Base-by-base conservation (phyloP, 345 rosid genomes). In the Lepidium didymum region DNA sequence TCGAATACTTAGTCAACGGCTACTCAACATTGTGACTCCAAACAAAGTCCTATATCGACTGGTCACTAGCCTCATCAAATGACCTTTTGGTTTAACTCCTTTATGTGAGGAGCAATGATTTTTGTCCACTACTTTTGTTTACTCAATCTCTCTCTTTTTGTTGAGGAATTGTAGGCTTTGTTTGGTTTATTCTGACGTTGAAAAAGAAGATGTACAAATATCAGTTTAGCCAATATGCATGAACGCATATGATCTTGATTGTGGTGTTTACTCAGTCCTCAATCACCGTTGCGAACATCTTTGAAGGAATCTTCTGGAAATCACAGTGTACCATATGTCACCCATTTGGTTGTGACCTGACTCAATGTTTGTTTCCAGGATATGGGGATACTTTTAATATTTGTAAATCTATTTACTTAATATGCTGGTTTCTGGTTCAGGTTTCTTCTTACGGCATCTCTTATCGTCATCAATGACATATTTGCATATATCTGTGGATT, bases 361-460 rank as follows among this genome's bases (percentile, higher is more conserved):
- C n/a, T 33, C 21, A 7, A 18, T 46, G 16, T 49, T 36, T 49
- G 19, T 12, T n/a, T n/a, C n/a, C n/a, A n/a, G n/a, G n/a, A n/a
- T n/a, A n/a, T n/a, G n/a, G n/a, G n/a, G n/a, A n/a, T n/a, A n/a
- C n/a, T n/a, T n/a, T n/a, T n/a, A n/a, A 57, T 64, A 2, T 46
- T 66, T 63, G 21, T 6, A 54, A 61, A 37, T 42, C 47, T 71
- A n/a, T 21, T 54, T 54, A 46, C 40, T 29, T 56, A 21, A 40
- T n/a, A 42, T 56, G 57, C 59, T 56, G 16, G 45, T 21, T 15
- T 52, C 21, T 61, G n/a, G 10, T 80, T 63, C 79, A 92, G 96
- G 97, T 92, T 92, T 79, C 94, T 90, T 72, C 96, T 92, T 74
- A 97, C 98, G 60, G 98, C 96, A 64, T 74, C 96, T 47, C 96